These are phyloP conservation scores for Thelonectria blattea DNA, from an alignment of 2,329 filamentous ascomycete species.

Conservation along the genomic window DNA sequence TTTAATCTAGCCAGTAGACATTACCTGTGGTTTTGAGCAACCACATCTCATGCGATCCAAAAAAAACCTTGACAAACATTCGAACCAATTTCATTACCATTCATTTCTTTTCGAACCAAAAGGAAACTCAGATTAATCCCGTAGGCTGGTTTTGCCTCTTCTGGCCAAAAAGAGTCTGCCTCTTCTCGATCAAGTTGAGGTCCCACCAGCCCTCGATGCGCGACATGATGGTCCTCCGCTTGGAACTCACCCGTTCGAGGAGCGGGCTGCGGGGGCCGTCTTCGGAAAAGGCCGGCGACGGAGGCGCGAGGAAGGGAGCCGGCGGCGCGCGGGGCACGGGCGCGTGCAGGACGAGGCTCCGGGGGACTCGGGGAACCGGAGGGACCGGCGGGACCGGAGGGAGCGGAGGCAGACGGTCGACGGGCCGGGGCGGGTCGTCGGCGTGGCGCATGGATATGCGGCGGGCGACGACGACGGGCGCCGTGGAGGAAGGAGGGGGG, in stretches of 20 bases:
- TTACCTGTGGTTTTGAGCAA: slow-evolving; percentile 28
- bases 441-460: slow-evolving; percentile 19
- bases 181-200: slow-evolving; percentile 55
- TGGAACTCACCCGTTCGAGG: slow-evolving; percentile 41
- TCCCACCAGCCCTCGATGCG: slow-evolving; percentile 63
- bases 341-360: background rate
- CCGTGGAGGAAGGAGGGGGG: slow-evolving; percentile 48
- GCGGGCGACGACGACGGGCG: slow-evolving; percentile 37
- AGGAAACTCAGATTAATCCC: slow-evolving; percentile 12
- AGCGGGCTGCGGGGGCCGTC: slow-evolving; percentile 35
- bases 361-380: background rate
- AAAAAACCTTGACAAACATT: slow-evolving; percentile 9
- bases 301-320: slow-evolving; percentile 28
- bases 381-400: slow-evolving; percentile 37
- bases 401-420: slow-evolving; percentile 41
- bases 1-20: slow-evolving; percentile 43
- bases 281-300: slow-evolving; percentile 27
- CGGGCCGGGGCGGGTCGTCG: slow-evolving; percentile 35
- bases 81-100: slow-evolving; percentile 15
- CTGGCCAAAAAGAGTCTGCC: slow-evolving; percentile 42
- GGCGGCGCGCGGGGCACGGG: slow-evolving; percentile 4
- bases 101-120: slow-evolving; percentile 26
- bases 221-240: slow-evolving; percentile 55
- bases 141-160: background rate
- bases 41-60: slow-evolving; percentile 5